A percentile compares a stretch with the other conserved stretches of the same genome.
phyloP scores from a whole-genome alignment of 2,329 filamentous ascomycete species.

The Pleurostoma richardsiae region DNA sequence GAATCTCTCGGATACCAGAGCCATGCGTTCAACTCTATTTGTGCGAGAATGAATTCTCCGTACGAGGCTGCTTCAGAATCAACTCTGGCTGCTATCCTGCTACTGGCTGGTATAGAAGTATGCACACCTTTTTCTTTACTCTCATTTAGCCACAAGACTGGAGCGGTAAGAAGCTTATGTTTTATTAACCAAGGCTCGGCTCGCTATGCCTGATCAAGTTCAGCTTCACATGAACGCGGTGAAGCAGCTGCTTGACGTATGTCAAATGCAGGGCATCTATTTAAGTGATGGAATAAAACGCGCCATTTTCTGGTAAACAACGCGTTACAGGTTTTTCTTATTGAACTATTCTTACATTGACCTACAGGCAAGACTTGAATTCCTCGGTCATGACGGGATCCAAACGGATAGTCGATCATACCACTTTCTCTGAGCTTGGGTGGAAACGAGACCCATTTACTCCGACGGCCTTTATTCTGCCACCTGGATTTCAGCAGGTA shows the following conservation, averaged over 20 bases:
- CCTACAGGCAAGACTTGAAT: conserved; percentile 35
- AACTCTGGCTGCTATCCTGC: conserved; percentile 33
- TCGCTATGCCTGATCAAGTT: conserved; percentile 27
- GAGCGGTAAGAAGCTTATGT: no score
- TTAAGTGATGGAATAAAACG: conserved; percentile 34
- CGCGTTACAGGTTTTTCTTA: background rate
- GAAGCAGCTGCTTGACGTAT: conserved; percentile 24
- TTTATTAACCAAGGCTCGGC: conserved; percentile 22
- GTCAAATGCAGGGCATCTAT: conserved; percentile 17
- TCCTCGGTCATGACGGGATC: conserved; percentile 31
- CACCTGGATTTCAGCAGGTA: conserved; percentile 23
- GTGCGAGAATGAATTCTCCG: conserved; percentile 22
- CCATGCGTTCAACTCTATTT: conserved; percentile 23
- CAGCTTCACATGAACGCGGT: conserved; percentile 36
- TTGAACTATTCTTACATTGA: background rate
- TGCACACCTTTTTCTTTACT: conserved; percentile 6
- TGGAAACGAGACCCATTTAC: conserved; percentile 29
- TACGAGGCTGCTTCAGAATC: conserved; percentile 23
- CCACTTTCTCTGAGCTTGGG: conserved; percentile 31
- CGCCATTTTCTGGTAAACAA: conserved; percentile 35
- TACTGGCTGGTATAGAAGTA: conserved; percentile 36
- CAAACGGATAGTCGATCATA: conserved; percentile 30
- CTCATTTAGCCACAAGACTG: background rate
- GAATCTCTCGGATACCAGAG: conserved; percentile 30
- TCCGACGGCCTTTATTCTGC: conserved; percentile 20